phyloP scores from a whole-genome alignment of 2,329 filamentous ascomycete species.

The Diplodia intermedia region DNA sequence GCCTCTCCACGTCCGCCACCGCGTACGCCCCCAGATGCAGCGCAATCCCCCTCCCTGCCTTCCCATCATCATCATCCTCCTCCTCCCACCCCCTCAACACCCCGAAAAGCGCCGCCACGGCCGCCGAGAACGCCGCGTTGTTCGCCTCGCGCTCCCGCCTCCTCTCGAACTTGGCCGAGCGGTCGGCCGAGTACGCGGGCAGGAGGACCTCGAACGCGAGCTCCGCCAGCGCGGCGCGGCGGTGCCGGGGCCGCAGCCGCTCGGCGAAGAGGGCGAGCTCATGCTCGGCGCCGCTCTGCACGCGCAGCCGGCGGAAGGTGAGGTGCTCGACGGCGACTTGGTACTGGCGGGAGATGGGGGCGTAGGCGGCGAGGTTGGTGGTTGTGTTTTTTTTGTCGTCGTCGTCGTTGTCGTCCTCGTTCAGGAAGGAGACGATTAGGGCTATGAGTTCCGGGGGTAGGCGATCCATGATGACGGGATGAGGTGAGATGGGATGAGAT shows the following conservation, averaged over 20 bases:
- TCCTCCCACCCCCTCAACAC: not conserved
- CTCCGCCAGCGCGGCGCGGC: not conserved
- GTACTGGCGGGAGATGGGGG: not conserved
- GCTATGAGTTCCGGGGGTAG: not conserved
- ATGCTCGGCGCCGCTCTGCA: not conserved
- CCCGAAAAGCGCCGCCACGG: not conserved
- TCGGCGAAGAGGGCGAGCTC: not conserved
- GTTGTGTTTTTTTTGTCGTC: no score
- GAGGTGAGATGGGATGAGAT: not conserved
- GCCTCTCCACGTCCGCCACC: not conserved
- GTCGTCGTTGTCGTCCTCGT: not conserved
- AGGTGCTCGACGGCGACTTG: constrained; percentile 8
- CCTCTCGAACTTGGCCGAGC: constrained; percentile 1
- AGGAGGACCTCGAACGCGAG: not conserved
- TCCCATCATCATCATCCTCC: not conserved
- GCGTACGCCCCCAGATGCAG: not conserved
- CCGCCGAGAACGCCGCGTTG: not conserved
- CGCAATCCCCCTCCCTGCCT: not conserved
- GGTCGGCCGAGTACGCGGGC: not conserved
- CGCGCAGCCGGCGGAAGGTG: constrained; percentile 9
- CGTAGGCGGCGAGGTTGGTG: not conserved
- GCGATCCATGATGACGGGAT: not conserved
- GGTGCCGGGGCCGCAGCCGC: not conserved
- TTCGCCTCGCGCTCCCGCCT: constrained; percentile 11
- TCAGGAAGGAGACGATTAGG: not conserved